Evolutionary conservation across 805 yeast species (phyloP), one percentile per base, ranked within the genome.

Genomic region (Saccharomycopsis lassenensis): DNA sequence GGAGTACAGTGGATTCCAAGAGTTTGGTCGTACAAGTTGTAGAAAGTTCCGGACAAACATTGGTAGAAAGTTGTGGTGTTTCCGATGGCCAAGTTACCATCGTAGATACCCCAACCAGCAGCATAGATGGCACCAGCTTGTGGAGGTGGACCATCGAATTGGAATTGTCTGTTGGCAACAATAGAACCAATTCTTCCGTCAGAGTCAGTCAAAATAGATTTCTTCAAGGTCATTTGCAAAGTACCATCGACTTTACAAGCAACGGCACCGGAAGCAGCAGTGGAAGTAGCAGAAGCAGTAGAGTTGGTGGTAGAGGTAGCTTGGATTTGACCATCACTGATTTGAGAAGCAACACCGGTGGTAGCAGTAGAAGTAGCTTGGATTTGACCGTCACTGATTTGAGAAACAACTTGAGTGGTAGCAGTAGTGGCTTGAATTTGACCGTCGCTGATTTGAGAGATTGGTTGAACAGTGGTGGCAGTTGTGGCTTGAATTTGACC

Each of bases 61-160:
- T 73, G 74, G 66, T 67, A 76, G 63, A 76, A 76, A 26, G 64
- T 61, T 34, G 70, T 69, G 34, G 56, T 52, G 47, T 59, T 56
- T 56, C 81, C 82, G 39, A 75, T 54, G 23, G 79, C 79, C 49
- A 75, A 65, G 58, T 63, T 62, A 38, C 70, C 74, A 26, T 64
- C 73, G 45, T 52, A 61, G 41, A 72, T 62, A 34, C 74, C 63
- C 79, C 77, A 71, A 43, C 79, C 78, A 31, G 68, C 71, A 45
- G 81, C 77, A 51, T 67, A 71, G 48, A 72, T 64, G 33, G 77
- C 63, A 52, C 78, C 79, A 23, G 76, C 80, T 63, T 77, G 84
- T 47, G 84, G 83, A 56, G 82, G 78, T 40, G 82, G 82, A 50
- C 83, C 83, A 54, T 77, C 83, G 53, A 75, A 76, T 61, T 76